Base-by-base conservation (phyloP, 768 basidiomycete genomes). In the Auriculariales sp. region DNA sequence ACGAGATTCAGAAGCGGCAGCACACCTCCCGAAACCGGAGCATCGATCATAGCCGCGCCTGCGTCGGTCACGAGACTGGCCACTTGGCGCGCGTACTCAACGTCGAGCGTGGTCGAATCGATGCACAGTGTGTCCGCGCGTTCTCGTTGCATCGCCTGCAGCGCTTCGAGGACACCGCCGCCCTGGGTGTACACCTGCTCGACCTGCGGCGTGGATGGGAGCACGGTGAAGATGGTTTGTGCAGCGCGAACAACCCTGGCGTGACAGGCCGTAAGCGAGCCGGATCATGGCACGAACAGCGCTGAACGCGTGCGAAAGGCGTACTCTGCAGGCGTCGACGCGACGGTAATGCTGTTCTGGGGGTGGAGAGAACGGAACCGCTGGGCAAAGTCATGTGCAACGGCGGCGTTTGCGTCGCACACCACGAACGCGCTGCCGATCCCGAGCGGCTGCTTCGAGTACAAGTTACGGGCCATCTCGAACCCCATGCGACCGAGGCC, bases 11-110 rank as follows among this genome's bases (percentile, higher is more conserved):
- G 47, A 22, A 25, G 15, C 25, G 49, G 36, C 28, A 33, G 64
- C 77, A 49, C 60, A 84, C 89, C 92, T 50, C 93, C 93, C 45
- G 89, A 92, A 1, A 97, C 92, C 2, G 93, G 93, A 4, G 93
- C 91, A 61, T 97, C 93, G 19, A 95, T 72, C 78, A 95, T 90
- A 33, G 65, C 65, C 5, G 81, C 87, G 24, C 83, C 81, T 25
- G 71, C 65, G 12, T 58, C 51, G 9, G 65, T 67, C 1, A 86
- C 75, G 22, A 71, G 65, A 9, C 61, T 52, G 0, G 89, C 76
- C 10, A 93, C 78, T 28, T 72, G 63, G 34, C 77, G 77, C 0
- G 91, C 81, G 7, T 83, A 77, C 5, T 69, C 69, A 4, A 92
- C 83, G 56, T 94, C 90, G 32, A 93, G 70, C 0, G 93, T 94